Evolutionary conservation across 75 land plant species (phyloP).

Genomic region (Pseudotsuga menziesii): DNA sequence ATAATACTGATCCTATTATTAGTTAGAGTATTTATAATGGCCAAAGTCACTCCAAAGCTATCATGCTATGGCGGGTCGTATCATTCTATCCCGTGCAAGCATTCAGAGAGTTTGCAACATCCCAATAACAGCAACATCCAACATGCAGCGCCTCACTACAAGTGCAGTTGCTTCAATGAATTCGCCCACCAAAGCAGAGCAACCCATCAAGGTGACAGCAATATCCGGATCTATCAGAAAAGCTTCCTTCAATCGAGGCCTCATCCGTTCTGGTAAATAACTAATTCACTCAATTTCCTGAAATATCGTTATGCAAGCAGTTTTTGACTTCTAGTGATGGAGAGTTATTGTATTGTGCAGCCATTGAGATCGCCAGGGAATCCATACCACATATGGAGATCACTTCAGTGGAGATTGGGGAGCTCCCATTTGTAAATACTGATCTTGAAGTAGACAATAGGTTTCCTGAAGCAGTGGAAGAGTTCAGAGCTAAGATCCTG

Average conservation of each 20-base stretch:
- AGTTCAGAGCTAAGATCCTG: conserved; percentile 17
- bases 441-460: conserved; percentile 19
- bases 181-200: background rate
- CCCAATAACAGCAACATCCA: background rate
- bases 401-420: conserved; percentile 12
- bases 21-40: too few relatives aligned
- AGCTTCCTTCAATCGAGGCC: conserved; percentile 59
- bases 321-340: background rate
- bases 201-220: conserved; percentile 41
- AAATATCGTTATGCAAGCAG: background rate
- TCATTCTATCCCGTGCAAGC: too few relatives aligned
- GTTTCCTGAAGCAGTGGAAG: conserved; percentile 26
- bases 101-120: too few relatives aligned
- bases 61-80: too few relatives aligned
- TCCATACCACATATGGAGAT: conserved; percentile 16
- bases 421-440: conserved; percentile 28
- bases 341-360: conserved; percentile 1
- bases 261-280: conserved; percentile 54
- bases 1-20: too few relatives aligned
- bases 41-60: too few relatives aligned
- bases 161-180: background rate
- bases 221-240: conserved; percentile 67
- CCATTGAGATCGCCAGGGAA: conserved; percentile 19
- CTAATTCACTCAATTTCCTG: background rate
- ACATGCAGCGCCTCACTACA: background rate